Percentiles rank a stretch among this genome's conserved stretches.
These are phyloP conservation scores for Naganishia randhawae DNA, from an alignment of 768 basidiomycete genomes.

Conservation along the genomic window DNA sequence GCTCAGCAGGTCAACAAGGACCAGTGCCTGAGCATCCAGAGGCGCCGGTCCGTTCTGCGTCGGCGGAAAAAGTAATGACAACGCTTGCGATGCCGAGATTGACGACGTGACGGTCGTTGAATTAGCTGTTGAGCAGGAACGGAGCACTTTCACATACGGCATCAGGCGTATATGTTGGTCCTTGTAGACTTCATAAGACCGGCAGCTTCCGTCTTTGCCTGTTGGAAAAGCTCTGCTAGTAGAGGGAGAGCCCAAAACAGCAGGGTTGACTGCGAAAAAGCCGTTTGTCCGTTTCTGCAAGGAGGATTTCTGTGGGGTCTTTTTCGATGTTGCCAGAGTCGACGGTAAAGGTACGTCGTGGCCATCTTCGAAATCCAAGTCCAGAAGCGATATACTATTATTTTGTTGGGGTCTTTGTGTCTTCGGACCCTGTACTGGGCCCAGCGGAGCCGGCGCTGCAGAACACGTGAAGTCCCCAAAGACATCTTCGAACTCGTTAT, in stretches of 20 bases:
- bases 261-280: slow-evolving; percentile 46
- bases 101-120: slow-evolving; percentile 50
- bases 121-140: slow-evolving; percentile 60
- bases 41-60: slow-evolving; percentile 45
- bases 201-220: slow-evolving; percentile 29
- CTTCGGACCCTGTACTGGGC: slow-evolving; percentile 5
- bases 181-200: slow-evolving; percentile 45
- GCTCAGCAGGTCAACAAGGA: slow-evolving; percentile 66
- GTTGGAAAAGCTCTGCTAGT: not conserved
- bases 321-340: slow-evolving; percentile 29
- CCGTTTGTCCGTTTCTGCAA: slow-evolving; percentile 38
- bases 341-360: slow-evolving; percentile 46
- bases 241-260: not conserved
- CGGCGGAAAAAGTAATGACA: slow-evolving; percentile 59
- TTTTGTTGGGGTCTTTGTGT: not conserved
- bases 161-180: slow-evolving; percentile 45
- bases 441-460: slow-evolving; percentile 46
- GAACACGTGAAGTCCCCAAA: slow-evolving; percentile 54
- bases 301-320: not conserved
- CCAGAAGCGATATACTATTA: slow-evolving; percentile 41
- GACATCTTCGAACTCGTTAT: slow-evolving; percentile 90
- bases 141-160: slow-evolving; percentile 51
- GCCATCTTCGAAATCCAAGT: slow-evolving; percentile 46
- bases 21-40: slow-evolving; percentile 61
- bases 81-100: slow-evolving; percentile 40